phyloP scores from a whole-genome alignment of 2,329 filamentous ascomycete genomes.

The Coniochaeta sp. region DNA sequence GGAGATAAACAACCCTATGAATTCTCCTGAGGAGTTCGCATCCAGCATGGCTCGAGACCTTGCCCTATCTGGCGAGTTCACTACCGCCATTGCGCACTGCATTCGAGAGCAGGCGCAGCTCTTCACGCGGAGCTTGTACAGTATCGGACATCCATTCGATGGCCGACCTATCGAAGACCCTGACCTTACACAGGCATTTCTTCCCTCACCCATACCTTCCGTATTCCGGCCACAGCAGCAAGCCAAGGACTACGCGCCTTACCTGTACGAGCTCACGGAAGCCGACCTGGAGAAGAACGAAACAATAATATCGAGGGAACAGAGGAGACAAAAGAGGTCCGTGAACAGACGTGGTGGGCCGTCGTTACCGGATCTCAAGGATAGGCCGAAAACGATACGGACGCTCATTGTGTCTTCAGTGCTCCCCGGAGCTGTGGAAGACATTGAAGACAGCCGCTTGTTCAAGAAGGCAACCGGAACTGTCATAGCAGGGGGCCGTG shows the following conservation, averaged over 20 bases:
- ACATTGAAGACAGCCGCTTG: constrained; percentile 76
- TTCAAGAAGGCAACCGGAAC: constrained; percentile 67
- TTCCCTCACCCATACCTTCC: constrained; percentile 72
- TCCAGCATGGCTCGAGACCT: constrained; percentile 82
- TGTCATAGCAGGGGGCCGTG: constrained; percentile 48
- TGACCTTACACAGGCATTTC: constrained; percentile 77
- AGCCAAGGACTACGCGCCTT: constrained; percentile 89
- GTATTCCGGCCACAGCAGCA: constrained; percentile 88
- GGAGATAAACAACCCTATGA: constrained; percentile 93
- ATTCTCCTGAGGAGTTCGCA: constrained; percentile 93
- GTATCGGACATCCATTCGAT: constrained; percentile 90
- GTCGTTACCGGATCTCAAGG: constrained; percentile 89
- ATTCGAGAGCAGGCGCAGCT: constrained; percentile 94
- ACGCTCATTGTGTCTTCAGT: constrained; percentile 90
- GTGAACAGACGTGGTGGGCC: constrained; percentile 91
- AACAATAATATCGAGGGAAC: constrained; percentile 86
- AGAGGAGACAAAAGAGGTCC: constrained; percentile 88
- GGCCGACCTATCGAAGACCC: constrained; percentile 88
- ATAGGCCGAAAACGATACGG: constrained; percentile 85
- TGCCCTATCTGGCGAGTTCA: constrained; percentile 89
- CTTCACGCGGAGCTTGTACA: constrained; percentile 88
- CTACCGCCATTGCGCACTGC: constrained; percentile 93
- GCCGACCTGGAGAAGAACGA: constrained; percentile 85
- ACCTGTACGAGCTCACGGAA: constrained; percentile 89
- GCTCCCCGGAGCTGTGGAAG: constrained; percentile 74